Evolutionary conservation across 2,329 filamentous ascomycete species (phyloP), one percentile per base, ranked within the genome.

Genomic region (Cladosporium sp.): DNA sequence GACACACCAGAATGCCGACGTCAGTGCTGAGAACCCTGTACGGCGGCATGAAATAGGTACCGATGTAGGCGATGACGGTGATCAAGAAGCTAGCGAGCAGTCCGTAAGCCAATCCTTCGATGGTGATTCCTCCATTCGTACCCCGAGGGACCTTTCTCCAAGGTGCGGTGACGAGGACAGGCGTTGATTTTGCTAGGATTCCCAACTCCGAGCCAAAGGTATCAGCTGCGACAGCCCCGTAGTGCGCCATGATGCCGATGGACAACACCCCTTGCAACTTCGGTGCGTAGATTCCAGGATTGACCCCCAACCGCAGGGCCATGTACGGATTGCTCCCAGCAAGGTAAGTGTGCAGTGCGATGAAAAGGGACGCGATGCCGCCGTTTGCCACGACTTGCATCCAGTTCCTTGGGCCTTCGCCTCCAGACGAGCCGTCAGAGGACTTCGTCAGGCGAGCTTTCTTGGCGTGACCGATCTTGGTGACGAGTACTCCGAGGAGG

Each of bases 121-220:
- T 61, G 0, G 89, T 95, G 8, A 98, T 88, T 13, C 92, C 93
- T 32, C 93, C 93, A 66, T 98, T 98, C 40, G 93, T 97, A 46
- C 93, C 93, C 1, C 82, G 85, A 0, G 93, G 91, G 0, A 97
- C 93, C 58, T 82, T 79, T 54, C 87, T 84, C 63, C 93, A 78
- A 13, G 79, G 82, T 11, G 87, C 91, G 3, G 89, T 96, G 66
- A 98, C 92, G 35, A 98, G 81, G 34, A 91, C 83, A 8, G 93
- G 93, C 42, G 81, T 74, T 19, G 79, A 79, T 54, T 78, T 81
- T 6, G 91, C 86, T 10, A 98, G 77, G 53, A 98, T 98, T 11
- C 93, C 93, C 16, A 98, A 83, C 73, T 98, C 93, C 9, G 90
- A 95, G 53, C 87, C 91, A 68, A 96, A 93, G 0, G 93, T 98